Base-by-base conservation (phyloP, 306 rosid genomes). In the Pachyrhizus erosus region DNA sequence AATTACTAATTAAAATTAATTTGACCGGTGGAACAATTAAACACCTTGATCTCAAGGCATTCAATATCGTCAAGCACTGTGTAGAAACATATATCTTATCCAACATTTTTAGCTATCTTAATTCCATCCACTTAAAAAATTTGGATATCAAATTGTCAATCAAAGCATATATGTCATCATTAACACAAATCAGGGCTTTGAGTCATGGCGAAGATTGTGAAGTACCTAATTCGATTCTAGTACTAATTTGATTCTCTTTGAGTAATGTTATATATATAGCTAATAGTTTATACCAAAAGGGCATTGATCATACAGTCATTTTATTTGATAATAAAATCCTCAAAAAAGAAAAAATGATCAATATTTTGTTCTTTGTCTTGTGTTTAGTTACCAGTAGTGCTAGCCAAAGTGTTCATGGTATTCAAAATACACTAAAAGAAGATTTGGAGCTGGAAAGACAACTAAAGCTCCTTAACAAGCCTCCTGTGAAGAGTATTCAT, bases 391-490 rank as follows among this genome's bases (percentile, higher is more conserved):
- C 13, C 7, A 5, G 9, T 5, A 24, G 6, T 12, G 8, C 3
- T 33, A 48, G 2, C 2, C 77, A 60, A 0, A 6, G 1, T 21
- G 24, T 37, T 24, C 14, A 45, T 17, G 78, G 24, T 10, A 10
- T 58, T 37, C 54, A n/a, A 5, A 43, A 37, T 27, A 24, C 17
- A 9, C 0, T 2, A 1, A 40, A 52, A 64, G 78, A 79, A 21
- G 81, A 72, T 42, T 27, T 60, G 24, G 79, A 83, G 48, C 4
- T 62, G 17, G 83, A 83, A 42, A 77, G 42, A 61, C 48, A 83
- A 7, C 15, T 78, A 2, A 18, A 78, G 17, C 3, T 61, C 39
- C 0, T 71, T n/a, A 83, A 78, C 40, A 83, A 83, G 24, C 61
- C 76, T 18, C 31, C 78, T 0, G 0, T 74, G 0, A 84, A 79